A percentile compares a stretch with the other conserved stretches of the same genome.
Evolutionary conservation across 2,329 filamentous ascomycete species (phyloP).

Genomic region (Stachybotrys chlorohalonatus): DNA sequence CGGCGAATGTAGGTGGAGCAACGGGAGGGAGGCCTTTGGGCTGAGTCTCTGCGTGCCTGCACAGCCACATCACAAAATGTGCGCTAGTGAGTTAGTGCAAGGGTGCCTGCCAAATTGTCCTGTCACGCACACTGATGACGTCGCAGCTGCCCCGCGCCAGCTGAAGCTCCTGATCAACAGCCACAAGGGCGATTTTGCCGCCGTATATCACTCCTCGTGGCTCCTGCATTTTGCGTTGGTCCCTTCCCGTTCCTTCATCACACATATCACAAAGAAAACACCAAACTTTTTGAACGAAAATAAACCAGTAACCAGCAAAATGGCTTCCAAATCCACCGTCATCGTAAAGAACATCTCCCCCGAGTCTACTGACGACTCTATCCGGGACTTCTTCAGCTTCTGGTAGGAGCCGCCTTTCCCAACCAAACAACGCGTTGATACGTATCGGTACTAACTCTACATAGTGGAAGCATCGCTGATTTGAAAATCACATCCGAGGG

Average conservation of each 20-base stretch:
- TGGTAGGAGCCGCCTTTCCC: constrained; percentile 44
- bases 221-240: neutral
- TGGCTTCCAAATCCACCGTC: constrained; percentile 57
- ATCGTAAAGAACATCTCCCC: constrained; percentile 82
- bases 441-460: constrained; percentile 8
- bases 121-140: neutral
- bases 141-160: neutral
- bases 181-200: neutral
- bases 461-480: constrained; percentile 80
- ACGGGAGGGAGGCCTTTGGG: too few relatives aligned
- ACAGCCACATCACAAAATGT: neutral
- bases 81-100: too few relatives aligned
- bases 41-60: neutral
- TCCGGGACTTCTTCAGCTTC: constrained; percentile 97
- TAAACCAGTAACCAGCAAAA: constrained; percentile 21
- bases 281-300: too few relatives aligned
- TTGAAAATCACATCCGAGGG: constrained; percentile 65
- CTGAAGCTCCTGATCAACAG: neutral
- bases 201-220: neutral
- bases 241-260: too few relatives aligned
- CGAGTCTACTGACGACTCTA: constrained; percentile 79
- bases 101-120: neutral
- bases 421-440: neutral
- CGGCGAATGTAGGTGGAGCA: too few relatives aligned
- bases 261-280: too few relatives aligned